Base-by-base conservation (phyloP, 108 stramenopile genomes). In the Cyclostephanos tholiformis region DNA sequence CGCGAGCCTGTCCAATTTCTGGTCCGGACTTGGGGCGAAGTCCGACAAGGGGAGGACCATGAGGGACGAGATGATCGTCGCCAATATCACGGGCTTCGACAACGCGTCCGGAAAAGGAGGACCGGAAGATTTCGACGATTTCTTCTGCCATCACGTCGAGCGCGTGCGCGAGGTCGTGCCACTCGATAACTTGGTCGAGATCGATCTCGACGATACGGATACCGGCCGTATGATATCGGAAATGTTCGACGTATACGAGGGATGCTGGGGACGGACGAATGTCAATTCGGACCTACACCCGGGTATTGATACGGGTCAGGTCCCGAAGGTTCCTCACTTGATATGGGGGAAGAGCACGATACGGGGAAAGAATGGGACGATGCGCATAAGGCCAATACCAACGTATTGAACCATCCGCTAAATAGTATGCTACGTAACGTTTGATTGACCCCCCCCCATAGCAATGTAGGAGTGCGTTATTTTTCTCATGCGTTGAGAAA, bases 181-280 rank as follows among this genome's bases (percentile, higher is more conserved):
- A 26, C 25, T 6, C 17, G 27, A 53, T 25, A 60, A 27, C 12
- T 26, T 76, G 1, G 67, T 76, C 14, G 75, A 76, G 43, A 63
- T 76, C 25, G 75, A 76, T 22, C 69, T 76, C 32, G 75, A 76
- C 4, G 75, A 69, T 55, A 7, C 36, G 23, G 44, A 38, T 2
- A 36, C 30, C 16, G 51, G 58, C 0, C n/a, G 39, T 2, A 32
- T 32, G 7, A 55, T 76, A 62, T 52, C 67, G 49, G 75, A 76
- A 41, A 53, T 76, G 39, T 76, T 76, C 46, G 67, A 61, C 26
- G 13, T 76, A 0, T 61, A 69, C 25, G 27, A 56, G 26, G 23
- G 19, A 38, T 76, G 67, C 50, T 76, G 75, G 75, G 62, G 67
- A 0, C 27, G 25, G 1, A 49, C 75, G 17, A 76, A 76, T 63